A percentile compares a stretch with the other conserved stretches of the same genome.
phyloP scores from a whole-genome alignment of 1,284 basidiomycete genomes.

The Cryptococcus sp. region DNA sequence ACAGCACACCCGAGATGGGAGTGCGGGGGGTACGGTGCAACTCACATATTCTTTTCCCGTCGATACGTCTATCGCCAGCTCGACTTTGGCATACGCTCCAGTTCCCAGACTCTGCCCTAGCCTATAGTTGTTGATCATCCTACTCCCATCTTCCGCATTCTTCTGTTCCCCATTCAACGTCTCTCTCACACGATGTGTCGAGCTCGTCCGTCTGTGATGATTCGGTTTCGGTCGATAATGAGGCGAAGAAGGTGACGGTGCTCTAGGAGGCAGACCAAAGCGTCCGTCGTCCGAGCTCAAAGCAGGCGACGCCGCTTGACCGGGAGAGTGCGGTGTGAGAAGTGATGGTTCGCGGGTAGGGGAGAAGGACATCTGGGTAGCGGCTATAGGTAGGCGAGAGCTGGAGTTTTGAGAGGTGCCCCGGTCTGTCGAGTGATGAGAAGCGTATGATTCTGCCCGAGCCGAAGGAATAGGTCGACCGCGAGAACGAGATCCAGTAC shows the following conservation, averaged over 20 bases:
- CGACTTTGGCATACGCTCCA: constrained; percentile 46
- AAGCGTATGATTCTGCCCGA: too few species aligned
- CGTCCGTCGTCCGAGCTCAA: neutral
- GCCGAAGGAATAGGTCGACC: too few species aligned
- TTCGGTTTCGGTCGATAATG: constrained; percentile 14
- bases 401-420: neutral
- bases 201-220: constrained; percentile 33
- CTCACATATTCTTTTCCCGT: constrained; percentile 45
- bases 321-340: neutral
- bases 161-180: constrained; percentile 40
- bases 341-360: constrained; percentile 1
- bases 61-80: constrained; percentile 42
- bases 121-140: constrained; percentile 46
- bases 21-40: too few species aligned
- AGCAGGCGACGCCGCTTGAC: neutral
- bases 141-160: constrained; percentile 35
- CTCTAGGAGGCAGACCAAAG: neutral
- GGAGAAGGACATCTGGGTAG: neutral
- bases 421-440: too few species aligned
- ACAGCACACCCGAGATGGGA: too few species aligned
- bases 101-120: constrained; percentile 44
- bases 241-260: constrained; percentile 25
- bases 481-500: neutral
- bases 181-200: constrained; percentile 42
- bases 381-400: neutral